A percentile compares a stretch with the other conserved stretches of the same genome.
phyloP scores from a whole-genome alignment of 345 rosid genomes.

The Sonneratia caseolaris region DNA sequence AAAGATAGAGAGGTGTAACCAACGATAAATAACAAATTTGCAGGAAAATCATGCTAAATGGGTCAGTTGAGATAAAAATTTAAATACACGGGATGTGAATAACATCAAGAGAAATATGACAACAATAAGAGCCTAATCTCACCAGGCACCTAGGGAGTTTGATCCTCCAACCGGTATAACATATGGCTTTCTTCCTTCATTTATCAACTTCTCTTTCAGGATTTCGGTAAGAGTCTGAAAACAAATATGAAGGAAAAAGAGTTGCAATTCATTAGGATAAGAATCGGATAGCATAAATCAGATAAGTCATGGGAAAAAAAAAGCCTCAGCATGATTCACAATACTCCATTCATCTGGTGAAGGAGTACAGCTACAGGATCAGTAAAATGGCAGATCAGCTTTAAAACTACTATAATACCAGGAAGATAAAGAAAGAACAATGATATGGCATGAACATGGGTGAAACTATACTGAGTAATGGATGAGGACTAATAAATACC shows the following conservation, averaged over 20 bases:
- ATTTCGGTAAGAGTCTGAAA: constrained; percentile 58
- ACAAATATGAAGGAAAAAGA: constrained; percentile 8
- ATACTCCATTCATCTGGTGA: too few relatives aligned
- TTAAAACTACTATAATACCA: not conserved
- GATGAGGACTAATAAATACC: too few relatives aligned
- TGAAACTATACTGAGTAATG: too few relatives aligned
- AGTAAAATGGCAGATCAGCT: too few relatives aligned
- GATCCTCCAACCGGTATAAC: constrained; percentile 96
- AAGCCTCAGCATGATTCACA: too few relatives aligned
- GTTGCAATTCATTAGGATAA: too few relatives aligned
- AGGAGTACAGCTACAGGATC: too few relatives aligned
- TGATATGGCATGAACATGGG: not conserved
- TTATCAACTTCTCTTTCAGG: constrained; percentile 64
- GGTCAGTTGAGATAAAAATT: not conserved
- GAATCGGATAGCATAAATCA: too few relatives aligned
- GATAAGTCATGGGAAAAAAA: too few relatives aligned
- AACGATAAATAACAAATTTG: not conserved
- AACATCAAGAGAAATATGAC: not conserved
- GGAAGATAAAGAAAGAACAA: not conserved
- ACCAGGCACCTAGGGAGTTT: constrained; percentile 91
- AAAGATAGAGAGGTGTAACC: too few relatives aligned
- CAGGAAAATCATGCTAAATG: not conserved
- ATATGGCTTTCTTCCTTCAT: constrained; percentile 79
- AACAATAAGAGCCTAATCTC: constrained; percentile 19
- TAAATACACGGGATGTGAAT: not conserved